Base-by-base conservation (phyloP, 2,329 filamentous ascomycete genomes). In the Venturia oleaginea region DNA sequence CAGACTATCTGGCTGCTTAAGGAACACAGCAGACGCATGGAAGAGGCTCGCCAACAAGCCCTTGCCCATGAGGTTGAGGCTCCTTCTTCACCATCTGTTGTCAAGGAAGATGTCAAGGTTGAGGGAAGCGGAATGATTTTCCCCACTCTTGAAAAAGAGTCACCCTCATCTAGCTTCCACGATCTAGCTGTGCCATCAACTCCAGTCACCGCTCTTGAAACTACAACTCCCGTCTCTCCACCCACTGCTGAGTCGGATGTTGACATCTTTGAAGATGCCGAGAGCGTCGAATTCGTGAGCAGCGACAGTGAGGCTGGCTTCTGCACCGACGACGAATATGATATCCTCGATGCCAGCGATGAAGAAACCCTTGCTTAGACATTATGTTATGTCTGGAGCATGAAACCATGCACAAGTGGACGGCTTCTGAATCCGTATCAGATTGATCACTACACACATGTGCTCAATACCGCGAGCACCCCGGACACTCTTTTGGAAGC, bases 321-420 rank as follows among this genome's bases (percentile, higher is more conserved):
- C 81, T 78, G 96, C 81, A 97, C 94, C 0, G 94, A 99, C 68
- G 94, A 97, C 75, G 94, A 99, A 78, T 99, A 97, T 75, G 94
- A 99, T 72, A 92, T 97, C 68, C 85, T 97, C 57, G 92, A 97
- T 78, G 93, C 92, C 54, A 96, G 91, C 66, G 93, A 97, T 69
- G 90, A 96, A 75, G 93, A 97, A 74, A 27, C 6, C 10, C 11
- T 30, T 61, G 55, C 62, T 34, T 59, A 63, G 62, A 40, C 27
- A 34, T 17, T 22, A 34, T 57, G 13, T 10, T 15, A n/a, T 57
- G 51, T 57, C 51, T 32, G 2, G 1, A n/a, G 51, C 30, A 57
- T 8, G 51, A 34, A 57, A 57, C 2, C 15, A 32, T 34, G 51
- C 51, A 57, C 7, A 27, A 57, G 11, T 15, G n/a, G 51, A 57